Conservation (phyloP, 495 filamentous ascomycete species). For the Jackrogersella minutella region DNA sequence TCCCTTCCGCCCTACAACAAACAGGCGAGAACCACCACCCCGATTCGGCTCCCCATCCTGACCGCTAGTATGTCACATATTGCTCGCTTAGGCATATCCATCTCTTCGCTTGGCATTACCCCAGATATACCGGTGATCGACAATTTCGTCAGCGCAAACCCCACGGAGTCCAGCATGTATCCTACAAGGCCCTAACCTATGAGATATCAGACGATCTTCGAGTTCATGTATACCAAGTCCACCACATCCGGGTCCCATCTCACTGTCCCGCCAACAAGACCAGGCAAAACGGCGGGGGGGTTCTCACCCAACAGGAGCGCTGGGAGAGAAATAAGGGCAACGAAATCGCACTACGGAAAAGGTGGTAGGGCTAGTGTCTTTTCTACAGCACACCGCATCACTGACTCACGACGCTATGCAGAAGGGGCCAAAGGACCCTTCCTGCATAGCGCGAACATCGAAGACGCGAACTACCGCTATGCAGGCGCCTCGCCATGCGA, state of each 20-base stretch:
- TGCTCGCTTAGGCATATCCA: background rate
- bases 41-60: background rate
- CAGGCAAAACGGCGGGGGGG: background rate
- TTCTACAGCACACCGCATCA: background rate
- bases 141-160: conserved; percentile 25
- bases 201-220: background rate
- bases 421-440: background rate
- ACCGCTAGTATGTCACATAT: background rate
- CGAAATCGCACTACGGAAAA: background rate
- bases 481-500: background rate
- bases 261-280: background rate
- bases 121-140: conserved; percentile 31
- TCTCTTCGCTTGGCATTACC: conserved; percentile 33
- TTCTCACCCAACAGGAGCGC: background rate
- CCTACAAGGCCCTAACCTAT: conserved; percentile 34
- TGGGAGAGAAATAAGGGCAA: background rate
- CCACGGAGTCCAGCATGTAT: conserved; percentile 22
- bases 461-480: background rate
- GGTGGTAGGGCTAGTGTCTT: background rate
- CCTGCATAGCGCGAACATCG: background rate
- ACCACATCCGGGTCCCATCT: background rate
- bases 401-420: background rate
- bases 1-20: background rate
- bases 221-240: background rate
- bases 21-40: background rate